Conservation (phyloP, 352 stramenopile species). For the Plasmopara viticola region DNA sequence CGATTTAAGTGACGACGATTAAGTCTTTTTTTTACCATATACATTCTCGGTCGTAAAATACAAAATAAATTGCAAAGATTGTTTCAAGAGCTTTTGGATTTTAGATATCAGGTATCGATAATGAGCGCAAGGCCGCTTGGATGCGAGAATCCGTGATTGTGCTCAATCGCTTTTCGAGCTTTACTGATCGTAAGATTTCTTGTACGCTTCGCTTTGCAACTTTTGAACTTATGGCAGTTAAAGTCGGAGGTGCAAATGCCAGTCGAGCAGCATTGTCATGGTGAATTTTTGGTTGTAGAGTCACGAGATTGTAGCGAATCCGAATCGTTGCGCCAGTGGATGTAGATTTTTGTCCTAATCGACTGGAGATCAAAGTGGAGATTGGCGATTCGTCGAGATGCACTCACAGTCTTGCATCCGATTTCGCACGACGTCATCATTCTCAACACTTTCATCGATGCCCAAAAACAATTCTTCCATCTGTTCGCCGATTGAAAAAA, state of each 20-base stretch:
- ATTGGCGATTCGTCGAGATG: constrained; percentile 10
- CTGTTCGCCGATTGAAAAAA: constrained; percentile 31
- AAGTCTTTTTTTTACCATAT: constrained; percentile 1
- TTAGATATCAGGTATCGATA: not conserved
- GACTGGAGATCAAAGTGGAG: constrained; percentile 20
- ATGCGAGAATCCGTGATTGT: constrained; percentile 16
- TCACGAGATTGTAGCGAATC: constrained; percentile 38
- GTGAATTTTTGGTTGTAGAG: constrained; percentile 11
- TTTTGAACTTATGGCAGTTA: constrained; percentile 4
- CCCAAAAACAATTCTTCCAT: constrained; percentile 68
- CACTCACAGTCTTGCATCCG: constrained; percentile 3
- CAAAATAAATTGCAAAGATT: not conserved
- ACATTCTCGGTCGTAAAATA: not conserved
- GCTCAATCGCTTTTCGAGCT: constrained; percentile 35
- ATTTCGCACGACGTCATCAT: not conserved
- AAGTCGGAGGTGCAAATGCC: not conserved
- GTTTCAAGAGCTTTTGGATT: not conserved
- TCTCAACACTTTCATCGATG: constrained; percentile 16
- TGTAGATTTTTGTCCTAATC: constrained; percentile 33
- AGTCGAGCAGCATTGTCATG: not conserved
- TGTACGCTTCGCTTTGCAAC: constrained; percentile 71
- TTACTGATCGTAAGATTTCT: constrained; percentile 56
- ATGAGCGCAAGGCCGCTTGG: constrained; percentile 7
- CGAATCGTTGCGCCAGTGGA: constrained; percentile 31
- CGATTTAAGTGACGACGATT: constrained; percentile 89